Evolutionary conservation across 257 asterid species (phyloP).

Genomic region (Nicotiana paniculata): DNA sequence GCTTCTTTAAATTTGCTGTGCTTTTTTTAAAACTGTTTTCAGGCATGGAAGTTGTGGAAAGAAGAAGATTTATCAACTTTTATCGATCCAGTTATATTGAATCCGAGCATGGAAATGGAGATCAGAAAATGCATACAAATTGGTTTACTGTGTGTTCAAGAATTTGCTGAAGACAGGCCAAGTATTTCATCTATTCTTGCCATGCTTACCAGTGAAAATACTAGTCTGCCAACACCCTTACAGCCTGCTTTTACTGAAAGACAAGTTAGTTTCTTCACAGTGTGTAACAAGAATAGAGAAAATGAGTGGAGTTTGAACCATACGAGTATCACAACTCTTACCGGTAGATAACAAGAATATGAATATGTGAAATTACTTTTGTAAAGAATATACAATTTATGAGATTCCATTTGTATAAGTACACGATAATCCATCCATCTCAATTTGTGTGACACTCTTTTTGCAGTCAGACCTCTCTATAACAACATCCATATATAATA

Average conservation of each 20-base stretch:
- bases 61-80: slow-evolving; percentile 28
- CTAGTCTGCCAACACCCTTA: slow-evolving; percentile 25
- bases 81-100: slow-evolving; percentile 31
- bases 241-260: slow-evolving; percentile 39
- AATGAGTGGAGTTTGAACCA: not conserved
- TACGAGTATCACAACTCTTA: not conserved
- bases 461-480: no score
- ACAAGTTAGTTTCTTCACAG: not conserved
- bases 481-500: no score
- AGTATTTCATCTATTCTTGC: slow-evolving; percentile 34
- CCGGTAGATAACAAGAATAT: not conserved
- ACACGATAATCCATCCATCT: no score
- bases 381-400: no score
- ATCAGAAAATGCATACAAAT: slow-evolving; percentile 35
- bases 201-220: slow-evolving; percentile 36
- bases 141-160: slow-evolving; percentile 53
- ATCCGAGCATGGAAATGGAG: slow-evolving; percentile 22
- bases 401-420: no score
- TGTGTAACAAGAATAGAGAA: not conserved
- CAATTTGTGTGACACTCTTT: no score
- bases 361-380: not conserved
- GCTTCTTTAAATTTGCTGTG: not conserved
- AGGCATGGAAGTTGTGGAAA: slow-evolving; percentile 63
- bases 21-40: not conserved
- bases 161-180: slow-evolving; percentile 45